Evolutionary conservation across 768 basidiomycete genomes (phyloP), one percentile per base, ranked within the genome.

Genomic region (Trametes elegans): DNA sequence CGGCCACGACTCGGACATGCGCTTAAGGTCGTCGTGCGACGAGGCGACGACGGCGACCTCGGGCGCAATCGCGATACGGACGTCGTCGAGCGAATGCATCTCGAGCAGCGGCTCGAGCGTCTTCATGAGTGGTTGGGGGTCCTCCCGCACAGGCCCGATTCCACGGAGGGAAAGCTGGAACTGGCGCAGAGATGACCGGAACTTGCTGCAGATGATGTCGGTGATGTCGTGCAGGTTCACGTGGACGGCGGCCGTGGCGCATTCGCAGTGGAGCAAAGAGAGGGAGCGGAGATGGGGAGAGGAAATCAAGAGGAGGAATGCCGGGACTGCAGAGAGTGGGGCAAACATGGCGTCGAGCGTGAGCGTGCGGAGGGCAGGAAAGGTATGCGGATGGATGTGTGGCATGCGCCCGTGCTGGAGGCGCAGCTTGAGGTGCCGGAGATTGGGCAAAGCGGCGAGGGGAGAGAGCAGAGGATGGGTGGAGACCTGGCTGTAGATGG

Each of bases 321-420:
- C 45, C 13, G 57, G n/a, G 16, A 49, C 21, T 5, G 39, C n/a
- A 32, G 4, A 27, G 18, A 58, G 35, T 3, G 36, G 46, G 1
- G 51, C 39, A 16, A 48, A 53, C 31, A 46, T 53, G 13, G 57
- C 50, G 32, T 58, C 57, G 11, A 58, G 50, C 10, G 45, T 58
- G 1, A 58, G 50, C 10, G 50, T 42, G n/a, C 35, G 39, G 8
- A 58, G 40, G 2, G 57, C 27, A 13, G 57, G 45, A 32, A 58
- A 58, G 7, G 45, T 40, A 26, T 21, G 26, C 6, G 18, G 0
- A 1, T 5, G 28, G 10, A 31, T 4, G 18, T 8, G 14, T 3
- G 46, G 31, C 26, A 26, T 21, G 28, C 7, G 8, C 8, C n/a
- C 19, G 7, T 36, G 45, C 2, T 44, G 32, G 23, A 58, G 46